phyloP scores from a whole-genome alignment of 208 protist species.

The Leishmania amazonensis region DNA sequence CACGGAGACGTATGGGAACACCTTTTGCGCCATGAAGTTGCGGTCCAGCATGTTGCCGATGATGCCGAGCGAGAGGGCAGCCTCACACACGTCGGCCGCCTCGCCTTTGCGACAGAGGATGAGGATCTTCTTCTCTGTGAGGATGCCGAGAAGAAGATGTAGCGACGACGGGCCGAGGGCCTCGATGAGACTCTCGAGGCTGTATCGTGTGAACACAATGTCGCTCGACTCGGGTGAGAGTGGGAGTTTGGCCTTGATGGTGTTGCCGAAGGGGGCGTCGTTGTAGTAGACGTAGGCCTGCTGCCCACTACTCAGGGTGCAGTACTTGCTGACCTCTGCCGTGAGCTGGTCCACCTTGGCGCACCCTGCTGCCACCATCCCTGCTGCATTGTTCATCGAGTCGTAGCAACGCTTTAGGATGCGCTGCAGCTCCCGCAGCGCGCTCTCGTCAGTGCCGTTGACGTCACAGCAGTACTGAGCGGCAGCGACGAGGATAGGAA shows the following conservation, averaged over 20 bases:
- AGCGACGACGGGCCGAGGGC: constrained; percentile 58
- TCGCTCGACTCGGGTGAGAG: constrained; percentile 51
- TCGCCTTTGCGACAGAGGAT: constrained; percentile 63
- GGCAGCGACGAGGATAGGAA: constrained; percentile 62
- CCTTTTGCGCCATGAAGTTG: constrained; percentile 63
- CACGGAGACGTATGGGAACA: constrained; percentile 83
- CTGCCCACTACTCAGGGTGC: constrained; percentile 36
- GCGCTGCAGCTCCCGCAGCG: constrained; percentile 46
- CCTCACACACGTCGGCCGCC: constrained; percentile 76
- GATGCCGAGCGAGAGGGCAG: constrained; percentile 60
- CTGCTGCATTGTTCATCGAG: constrained; percentile 43
- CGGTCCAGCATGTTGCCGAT: constrained; percentile 67
- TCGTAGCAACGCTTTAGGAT: constrained; percentile 66
- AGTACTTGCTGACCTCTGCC: constrained; percentile 40
- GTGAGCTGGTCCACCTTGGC: constrained; percentile 35
- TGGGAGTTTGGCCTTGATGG: constrained; percentile 51
- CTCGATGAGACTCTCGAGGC: constrained; percentile 66
- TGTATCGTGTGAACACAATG: constrained; percentile 54
- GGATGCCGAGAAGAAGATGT: constrained; percentile 56
- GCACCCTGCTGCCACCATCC: constrained; percentile 24
- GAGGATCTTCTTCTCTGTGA: constrained; percentile 77
- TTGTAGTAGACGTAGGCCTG: constrained; percentile 44
- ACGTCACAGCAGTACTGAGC: constrained; percentile 76
- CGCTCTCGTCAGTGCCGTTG: constrained; percentile 49
- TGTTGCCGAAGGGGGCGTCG: constrained; percentile 50